Percentiles rank a stretch among this genome's conserved stretches.
Conservation (phyloP, 306 rosid species). For the Begonia peltatifolia region DNA sequence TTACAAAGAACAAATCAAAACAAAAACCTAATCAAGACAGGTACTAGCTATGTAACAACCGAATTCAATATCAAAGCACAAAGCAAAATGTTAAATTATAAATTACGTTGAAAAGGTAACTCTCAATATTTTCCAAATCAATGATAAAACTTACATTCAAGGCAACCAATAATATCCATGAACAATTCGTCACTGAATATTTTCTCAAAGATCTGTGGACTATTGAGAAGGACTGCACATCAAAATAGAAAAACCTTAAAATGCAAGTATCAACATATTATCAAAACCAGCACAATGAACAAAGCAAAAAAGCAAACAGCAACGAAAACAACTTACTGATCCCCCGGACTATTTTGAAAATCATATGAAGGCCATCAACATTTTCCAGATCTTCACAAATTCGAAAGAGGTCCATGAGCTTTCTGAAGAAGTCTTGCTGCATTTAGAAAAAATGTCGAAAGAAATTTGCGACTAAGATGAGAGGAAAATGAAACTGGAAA, state of each 20-base stretch:
- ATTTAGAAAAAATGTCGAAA: constrained; percentile 2
- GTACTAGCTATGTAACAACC: too few species aligned
- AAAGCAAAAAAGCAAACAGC: not conserved
- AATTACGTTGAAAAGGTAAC: not conserved
- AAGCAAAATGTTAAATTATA: not conserved
- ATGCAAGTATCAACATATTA: not conserved
- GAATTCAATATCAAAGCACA: too few species aligned
- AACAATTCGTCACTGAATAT: constrained; percentile 68
- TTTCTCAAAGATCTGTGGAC: constrained; percentile 73
- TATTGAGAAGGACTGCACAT: constrained; percentile 74
- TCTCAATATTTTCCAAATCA: constrained; percentile 4
- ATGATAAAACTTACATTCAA: constrained; percentile 63
- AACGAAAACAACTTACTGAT: constrained; percentile 49
- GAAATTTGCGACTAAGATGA: constrained; percentile 3
- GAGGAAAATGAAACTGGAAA: not conserved
- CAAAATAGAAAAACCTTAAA: constrained; percentile 5
- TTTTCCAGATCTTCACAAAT: constrained; percentile 68
- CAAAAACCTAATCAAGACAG: too few species aligned
- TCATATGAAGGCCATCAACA: constrained; percentile 79
- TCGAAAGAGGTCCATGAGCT: constrained; percentile 67
- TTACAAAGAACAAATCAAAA: too few species aligned
- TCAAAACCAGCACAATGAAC: constrained; percentile 5
- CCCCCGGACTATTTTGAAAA: constrained; percentile 82
- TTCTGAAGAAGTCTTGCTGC: constrained; percentile 78
- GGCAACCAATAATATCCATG: constrained; percentile 78